phyloP scores from a whole-genome alignment of 148 eudicot genomes.

The Heliosperma pusillum region DNA sequence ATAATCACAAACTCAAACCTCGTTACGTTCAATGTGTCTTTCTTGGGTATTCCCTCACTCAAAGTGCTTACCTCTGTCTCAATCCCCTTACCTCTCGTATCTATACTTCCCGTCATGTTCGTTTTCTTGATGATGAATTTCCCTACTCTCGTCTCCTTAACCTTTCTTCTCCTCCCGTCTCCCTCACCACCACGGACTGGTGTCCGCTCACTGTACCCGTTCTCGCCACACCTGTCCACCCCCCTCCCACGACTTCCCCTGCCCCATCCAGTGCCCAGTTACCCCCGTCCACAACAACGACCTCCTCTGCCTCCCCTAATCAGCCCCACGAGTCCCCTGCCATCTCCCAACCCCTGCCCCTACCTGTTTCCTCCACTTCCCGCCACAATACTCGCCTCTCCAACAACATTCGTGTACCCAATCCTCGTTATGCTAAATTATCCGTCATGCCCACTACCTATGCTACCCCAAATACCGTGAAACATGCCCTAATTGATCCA shows the following conservation, averaged over 20 bases:
- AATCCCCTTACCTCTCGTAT: not conserved
- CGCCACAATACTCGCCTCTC: too few species aligned
- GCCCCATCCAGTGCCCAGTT: too few species aligned
- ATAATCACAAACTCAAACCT: not conserved
- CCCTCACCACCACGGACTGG: not conserved
- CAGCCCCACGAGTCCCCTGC: not conserved
- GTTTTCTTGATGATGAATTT: conserved; percentile 3
- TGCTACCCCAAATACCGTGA: not conserved
- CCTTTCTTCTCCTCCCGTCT: not conserved
- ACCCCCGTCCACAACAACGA: too few species aligned
- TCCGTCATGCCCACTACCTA: not conserved
- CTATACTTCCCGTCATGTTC: conserved; percentile 14
- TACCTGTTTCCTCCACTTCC: not conserved
- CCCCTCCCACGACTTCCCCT: too few species aligned
- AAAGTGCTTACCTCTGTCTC: conserved; percentile 7
- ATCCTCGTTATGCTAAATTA: not conserved
- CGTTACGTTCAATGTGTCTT: conserved; percentile 1
- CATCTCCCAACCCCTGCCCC: not conserved
- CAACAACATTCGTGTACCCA: not conserved
- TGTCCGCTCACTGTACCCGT: not conserved
- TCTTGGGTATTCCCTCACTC: conserved; percentile 8
- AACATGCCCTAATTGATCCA: not conserved
- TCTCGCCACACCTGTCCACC: too few species aligned
- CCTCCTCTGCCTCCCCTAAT: not conserved
- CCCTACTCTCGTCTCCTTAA: not conserved